Evolutionary conservation across 2,329 filamentous ascomycete genomes (phyloP), one percentile per base, ranked within the genome.

Genomic region (Aspergillus spinulosporus): DNA sequence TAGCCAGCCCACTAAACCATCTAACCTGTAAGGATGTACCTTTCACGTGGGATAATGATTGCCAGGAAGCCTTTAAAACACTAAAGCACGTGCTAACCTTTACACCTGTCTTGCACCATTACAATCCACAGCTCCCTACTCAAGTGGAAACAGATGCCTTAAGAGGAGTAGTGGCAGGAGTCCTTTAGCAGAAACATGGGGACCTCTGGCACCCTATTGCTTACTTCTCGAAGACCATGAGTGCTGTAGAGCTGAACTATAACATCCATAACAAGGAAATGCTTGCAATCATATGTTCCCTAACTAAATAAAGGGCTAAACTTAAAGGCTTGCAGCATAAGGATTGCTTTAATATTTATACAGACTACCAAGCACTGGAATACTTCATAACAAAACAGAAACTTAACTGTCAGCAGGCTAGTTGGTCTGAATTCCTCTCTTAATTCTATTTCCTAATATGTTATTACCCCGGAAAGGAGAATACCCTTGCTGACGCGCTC

Each of bases 191-290:
- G 21, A 21, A 21, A 21, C 21, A 21, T 21, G 21, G 21, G 21
- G 21, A 21, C 21, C 21, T 21, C 21, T 21, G 21, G 21, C 21
- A 32, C 28, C 21, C 49, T 15, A 45, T 65, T 42, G 54, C 56
- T 9, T 70, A 58, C 54, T 71, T 59, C 31, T 70, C 57, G 2
- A 61, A 62, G 34, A 70, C 64, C 48, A 54, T 66, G 9, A 47
- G 21, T 2, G 15, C 37, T 5, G 42, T 54, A 1, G 56, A 72
- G 56, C 59, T 21, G 12, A 64, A 66, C 44, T 72, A 72, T 53
- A 44, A 67, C 11, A 69, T 68, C 11, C 58, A 72, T 53, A 57
- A 73, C 49, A 67, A 70, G 36, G 62, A 73, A 47, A 55, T 72
- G 11, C 42, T 73, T 26, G 63, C 63, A 8, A 66, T 73, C 37